These are phyloP conservation scores for Suhomyces bribrorum DNA, from an alignment of 1,139 yeast genomes.

Conservation along the genomic window DNA sequence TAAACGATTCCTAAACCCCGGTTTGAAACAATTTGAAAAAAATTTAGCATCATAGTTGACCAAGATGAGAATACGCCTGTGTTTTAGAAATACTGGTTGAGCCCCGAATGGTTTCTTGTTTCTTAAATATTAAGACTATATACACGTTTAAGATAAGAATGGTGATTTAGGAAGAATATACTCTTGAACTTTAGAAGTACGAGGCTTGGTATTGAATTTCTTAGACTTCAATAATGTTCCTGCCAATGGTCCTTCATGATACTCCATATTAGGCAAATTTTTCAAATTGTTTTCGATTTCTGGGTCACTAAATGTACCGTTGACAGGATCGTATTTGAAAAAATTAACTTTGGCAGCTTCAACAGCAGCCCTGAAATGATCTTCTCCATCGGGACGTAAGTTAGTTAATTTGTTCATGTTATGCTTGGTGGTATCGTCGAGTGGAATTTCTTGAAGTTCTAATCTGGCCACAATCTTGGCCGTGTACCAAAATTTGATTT, in stretches of 20 bases:
- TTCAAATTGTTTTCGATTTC: constrained; percentile 31
- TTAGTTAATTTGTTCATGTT: constrained; percentile 56
- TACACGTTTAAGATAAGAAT: constrained; percentile 23
- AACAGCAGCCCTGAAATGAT: constrained; percentile 60
- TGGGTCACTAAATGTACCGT: constrained; percentile 27
- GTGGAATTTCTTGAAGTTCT: constrained; percentile 61
- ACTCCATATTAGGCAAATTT: constrained; percentile 35
- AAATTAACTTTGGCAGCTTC: constrained; percentile 56
- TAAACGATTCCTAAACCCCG: too few species aligned
- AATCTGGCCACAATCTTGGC: constrained; percentile 83
- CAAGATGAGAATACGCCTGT: too few species aligned
- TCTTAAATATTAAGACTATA: constrained; percentile 3
- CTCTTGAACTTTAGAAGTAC: constrained; percentile 22
- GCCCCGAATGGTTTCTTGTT: background rate
- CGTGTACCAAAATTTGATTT: constrained; percentile 72
- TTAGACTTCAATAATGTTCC: constrained; percentile 36
- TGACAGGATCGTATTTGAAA: constrained; percentile 22
- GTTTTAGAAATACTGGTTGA: too few species aligned
- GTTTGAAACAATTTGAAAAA: too few species aligned
- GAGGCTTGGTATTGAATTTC: constrained; percentile 37
- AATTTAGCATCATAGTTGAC: too few species aligned
- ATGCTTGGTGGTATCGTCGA: constrained; percentile 59
- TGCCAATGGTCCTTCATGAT: constrained; percentile 27
- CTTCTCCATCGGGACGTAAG: constrained; percentile 51
- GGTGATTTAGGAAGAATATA: constrained; percentile 41